phyloP scores from a whole-genome alignment of 768 basidiomycete genomes.

The Boletus rubroflammeus region DNA sequence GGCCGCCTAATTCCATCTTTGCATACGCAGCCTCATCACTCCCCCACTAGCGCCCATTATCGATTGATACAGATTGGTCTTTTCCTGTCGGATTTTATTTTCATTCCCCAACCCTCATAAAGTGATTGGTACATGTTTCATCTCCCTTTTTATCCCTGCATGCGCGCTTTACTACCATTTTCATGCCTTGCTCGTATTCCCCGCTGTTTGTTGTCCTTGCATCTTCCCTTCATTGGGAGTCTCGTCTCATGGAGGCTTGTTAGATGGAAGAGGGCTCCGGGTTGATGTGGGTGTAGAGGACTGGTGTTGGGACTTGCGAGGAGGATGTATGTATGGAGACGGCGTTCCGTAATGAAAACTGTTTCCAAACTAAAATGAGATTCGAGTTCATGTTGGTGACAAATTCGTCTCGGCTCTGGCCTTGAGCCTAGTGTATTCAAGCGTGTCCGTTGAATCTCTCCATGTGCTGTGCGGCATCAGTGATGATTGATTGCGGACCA shows the following conservation, averaged over 20 bases:
- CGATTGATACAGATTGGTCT: constrained; percentile 27
- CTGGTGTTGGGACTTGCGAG: background rate
- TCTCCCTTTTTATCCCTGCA: constrained; percentile 22
- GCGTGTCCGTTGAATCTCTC: too few relatives aligned
- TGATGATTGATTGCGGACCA: too few relatives aligned
- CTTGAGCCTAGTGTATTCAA: too few relatives aligned
- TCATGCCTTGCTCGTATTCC: constrained; percentile 25
- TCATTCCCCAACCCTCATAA: constrained; percentile 17
- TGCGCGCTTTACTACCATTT: constrained; percentile 21
- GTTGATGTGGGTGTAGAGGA: constrained; percentile 20
- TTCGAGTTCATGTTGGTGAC: background rate
- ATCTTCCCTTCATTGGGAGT: constrained; percentile 51
- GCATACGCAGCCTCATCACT: constrained; percentile 22
- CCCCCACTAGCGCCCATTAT: constrained; percentile 34
- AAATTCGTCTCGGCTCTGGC: too few relatives aligned
- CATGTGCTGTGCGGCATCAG: too few relatives aligned
- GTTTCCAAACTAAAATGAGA: constrained; percentile 7
- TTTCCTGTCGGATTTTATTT: constrained; percentile 26
- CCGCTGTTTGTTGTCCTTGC: constrained; percentile 60
- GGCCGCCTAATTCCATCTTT: constrained; percentile 32
- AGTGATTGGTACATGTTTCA: constrained; percentile 23
- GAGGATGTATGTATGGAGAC: constrained; percentile 1
- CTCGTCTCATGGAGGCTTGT: constrained; percentile 49
- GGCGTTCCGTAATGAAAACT: constrained; percentile 1
- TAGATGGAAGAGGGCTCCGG: constrained; percentile 69